Conservation (phyloP, 1,284 basidiomycete species). For the Ganoderma meredithae region DNA sequence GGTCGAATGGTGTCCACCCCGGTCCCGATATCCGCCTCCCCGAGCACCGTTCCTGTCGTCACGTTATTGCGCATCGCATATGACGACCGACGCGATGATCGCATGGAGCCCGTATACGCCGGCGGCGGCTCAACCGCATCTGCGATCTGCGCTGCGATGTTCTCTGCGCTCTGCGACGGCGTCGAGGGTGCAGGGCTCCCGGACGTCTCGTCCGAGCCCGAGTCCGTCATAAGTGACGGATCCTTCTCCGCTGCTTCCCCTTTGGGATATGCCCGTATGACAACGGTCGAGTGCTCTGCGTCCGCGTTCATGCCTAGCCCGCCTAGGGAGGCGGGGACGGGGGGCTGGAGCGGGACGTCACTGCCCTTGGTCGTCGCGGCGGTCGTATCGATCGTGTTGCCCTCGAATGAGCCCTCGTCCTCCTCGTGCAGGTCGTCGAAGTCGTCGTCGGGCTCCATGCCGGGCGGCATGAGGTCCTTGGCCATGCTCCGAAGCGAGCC, state of each 20-base stretch:
- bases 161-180: slow-evolving; percentile 38
- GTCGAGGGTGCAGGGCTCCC: slow-evolving; percentile 38
- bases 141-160: slow-evolving; percentile 30
- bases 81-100: slow-evolving; percentile 62
- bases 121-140: slow-evolving; percentile 45
- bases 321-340: slow-evolving; percentile 36
- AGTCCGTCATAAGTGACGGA: slow-evolving; percentile 49
- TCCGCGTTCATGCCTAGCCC: slow-evolving; percentile 57
- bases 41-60: slow-evolving; percentile 78
- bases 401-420: slow-evolving; percentile 47
- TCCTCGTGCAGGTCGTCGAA: slow-evolving; percentile 48
- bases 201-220: slow-evolving; percentile 47
- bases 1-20: slow-evolving; percentile 91
- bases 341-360: slow-evolving; percentile 47
- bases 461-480: slow-evolving; percentile 67
- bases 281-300: slow-evolving; percentile 73
- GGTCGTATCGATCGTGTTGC: slow-evolving; percentile 57
- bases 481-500: slow-evolving; percentile 75
- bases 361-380: slow-evolving; percentile 75
- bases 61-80: slow-evolving; percentile 75
- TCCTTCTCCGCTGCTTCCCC: slow-evolving; percentile 44
- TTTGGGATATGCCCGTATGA: slow-evolving; percentile 59
- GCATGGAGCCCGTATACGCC: slow-evolving; percentile 49
- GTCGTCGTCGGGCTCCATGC: slow-evolving; percentile 58
- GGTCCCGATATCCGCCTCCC: slow-evolving; percentile 82